phyloP scores from a whole-genome alignment of 257 asterid genomes.

The Coffea canephora region DNA sequence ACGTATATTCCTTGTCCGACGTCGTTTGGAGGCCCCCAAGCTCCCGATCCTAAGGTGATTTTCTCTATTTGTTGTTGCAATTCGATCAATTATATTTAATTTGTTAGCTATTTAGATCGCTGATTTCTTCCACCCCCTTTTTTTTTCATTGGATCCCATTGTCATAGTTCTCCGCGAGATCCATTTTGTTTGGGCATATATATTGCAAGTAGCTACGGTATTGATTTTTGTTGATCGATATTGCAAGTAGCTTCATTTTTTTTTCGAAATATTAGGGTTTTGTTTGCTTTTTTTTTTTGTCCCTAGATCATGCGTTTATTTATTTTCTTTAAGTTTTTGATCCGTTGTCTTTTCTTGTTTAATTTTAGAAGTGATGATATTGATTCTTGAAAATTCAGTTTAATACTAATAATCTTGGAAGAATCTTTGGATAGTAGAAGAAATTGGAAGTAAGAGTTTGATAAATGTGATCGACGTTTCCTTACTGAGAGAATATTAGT shows the following conservation, averaged over 20 bases:
- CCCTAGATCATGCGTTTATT: neutral
- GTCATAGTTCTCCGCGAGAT: neutral
- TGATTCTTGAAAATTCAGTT: constrained; percentile 2
- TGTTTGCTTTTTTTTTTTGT: neutral
- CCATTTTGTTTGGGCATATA: neutral
- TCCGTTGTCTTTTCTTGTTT: neutral
- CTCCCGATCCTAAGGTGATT: neutral
- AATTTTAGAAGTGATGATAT: neutral
- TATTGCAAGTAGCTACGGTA: too few relatives aligned
- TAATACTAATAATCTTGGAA: neutral
- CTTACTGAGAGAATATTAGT: neutral
- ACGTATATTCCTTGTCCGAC: neutral
- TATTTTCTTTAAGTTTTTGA: neutral
- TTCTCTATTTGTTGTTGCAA: neutral
- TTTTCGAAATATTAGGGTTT: neutral
- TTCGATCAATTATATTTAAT: neutral
- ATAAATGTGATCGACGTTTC: constrained; percentile 2
- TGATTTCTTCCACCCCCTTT: neutral
- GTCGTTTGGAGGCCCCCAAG: neutral
- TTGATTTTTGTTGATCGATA: too few relatives aligned
- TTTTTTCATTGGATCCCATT: neutral
- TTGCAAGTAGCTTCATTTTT: neutral
- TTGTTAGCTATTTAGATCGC: neutral
- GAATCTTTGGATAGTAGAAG: neutral
- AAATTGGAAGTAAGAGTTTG: constrained; percentile 7